Percentiles rank a stretch among this genome's conserved stretches.
phyloP scores from a whole-genome alignment of 257 asterid genomes.

The Ophiorrhiza pumila region DNA sequence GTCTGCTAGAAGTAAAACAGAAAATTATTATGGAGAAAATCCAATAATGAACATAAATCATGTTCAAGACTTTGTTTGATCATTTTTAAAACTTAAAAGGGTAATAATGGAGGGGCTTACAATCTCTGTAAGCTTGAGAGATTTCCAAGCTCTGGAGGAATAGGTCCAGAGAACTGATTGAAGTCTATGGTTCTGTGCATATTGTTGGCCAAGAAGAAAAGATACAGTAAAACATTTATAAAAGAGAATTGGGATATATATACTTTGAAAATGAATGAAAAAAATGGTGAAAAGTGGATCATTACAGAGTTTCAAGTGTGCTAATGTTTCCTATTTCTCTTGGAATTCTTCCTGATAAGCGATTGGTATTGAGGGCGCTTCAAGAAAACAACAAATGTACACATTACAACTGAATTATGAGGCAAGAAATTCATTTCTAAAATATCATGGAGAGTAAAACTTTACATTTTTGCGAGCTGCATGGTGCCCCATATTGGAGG shows the following conservation, averaged over 20 bases:
- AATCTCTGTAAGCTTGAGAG: conserved; percentile 40
- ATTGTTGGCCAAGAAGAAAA: too few relatives aligned
- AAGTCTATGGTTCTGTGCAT: conserved; percentile 41
- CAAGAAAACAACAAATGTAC: conserved; percentile 9
- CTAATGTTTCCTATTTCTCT: conserved; percentile 52
- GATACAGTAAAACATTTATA: not conserved
- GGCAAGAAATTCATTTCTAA: not conserved
- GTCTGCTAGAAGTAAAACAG: not conserved
- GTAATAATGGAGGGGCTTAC: conserved; percentile 40
- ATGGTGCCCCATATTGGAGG: conserved; percentile 66
- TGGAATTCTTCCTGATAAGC: conserved; percentile 55
- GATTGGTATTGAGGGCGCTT: conserved; percentile 58
- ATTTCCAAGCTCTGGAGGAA: conserved; percentile 69
- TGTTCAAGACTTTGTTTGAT: conserved; percentile 31
- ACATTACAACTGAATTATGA: not conserved
- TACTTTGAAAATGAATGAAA: too few relatives aligned
- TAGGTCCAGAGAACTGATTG: conserved; percentile 63
- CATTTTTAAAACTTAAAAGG: conserved; percentile 32
- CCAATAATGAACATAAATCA: conserved; percentile 2
- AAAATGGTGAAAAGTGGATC: conserved; percentile 24
- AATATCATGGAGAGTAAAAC: conserved; percentile 11
- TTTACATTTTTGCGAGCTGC: conserved; percentile 45
- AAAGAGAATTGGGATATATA: not conserved
- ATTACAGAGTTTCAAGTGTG: conserved; percentile 51
- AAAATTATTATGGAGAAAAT: conserved; percentile 11